Base-by-base conservation (phyloP, 257 asterid species). In the Verbena officinalis region DNA sequence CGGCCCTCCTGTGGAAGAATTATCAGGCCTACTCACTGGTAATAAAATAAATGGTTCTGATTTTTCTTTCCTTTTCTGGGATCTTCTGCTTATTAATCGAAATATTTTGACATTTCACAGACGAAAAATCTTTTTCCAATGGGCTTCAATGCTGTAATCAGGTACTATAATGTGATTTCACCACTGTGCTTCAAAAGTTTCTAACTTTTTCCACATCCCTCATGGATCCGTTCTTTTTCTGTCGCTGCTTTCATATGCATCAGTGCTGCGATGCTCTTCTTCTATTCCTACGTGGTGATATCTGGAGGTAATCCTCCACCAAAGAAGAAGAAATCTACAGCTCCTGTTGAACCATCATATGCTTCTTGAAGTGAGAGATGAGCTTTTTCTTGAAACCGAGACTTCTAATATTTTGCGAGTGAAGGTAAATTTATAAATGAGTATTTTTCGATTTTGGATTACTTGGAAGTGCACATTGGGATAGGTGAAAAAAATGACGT, bases 251-350 rank as follows among this genome's bases (percentile, higher is more conserved):
- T 55, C 16, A 12, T 54, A 24, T 58, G 57, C 38, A 5, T 54
- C 72, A 90, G 96, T 80, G 92, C 91, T 68, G 92, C 97, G 75
- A 93, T 93, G 97, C 73, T 90, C 24, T 77, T 84, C 83, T 93
- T 93, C 80, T 93, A 87, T 52, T 57, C 85, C 9, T 93, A 93
- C 16, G 97, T 93, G 77, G 85, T 93, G 72, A 51, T 93, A 63
- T 84, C 89, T 5, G 89, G 89, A 60, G 89, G 89, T 42, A 83
- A 83, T 50, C 89, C 89, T 48, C 89, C 89, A 17, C 86, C 89
- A n/a, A 83, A 83, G 84, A 83, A 83, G 80, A 54, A 50, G 60
- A 73, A 75, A 65, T 12, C 82, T 13, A 45, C 71, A 5, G 68
- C 73, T 62, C 59, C 76, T 51, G 80, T 44, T 42, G 75, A 44